Percentiles rank a stretch among this genome's conserved stretches.
Conservation (phyloP, 2,329 filamentous ascomycete species). For the Aspergillus aculeatus region DNA sequence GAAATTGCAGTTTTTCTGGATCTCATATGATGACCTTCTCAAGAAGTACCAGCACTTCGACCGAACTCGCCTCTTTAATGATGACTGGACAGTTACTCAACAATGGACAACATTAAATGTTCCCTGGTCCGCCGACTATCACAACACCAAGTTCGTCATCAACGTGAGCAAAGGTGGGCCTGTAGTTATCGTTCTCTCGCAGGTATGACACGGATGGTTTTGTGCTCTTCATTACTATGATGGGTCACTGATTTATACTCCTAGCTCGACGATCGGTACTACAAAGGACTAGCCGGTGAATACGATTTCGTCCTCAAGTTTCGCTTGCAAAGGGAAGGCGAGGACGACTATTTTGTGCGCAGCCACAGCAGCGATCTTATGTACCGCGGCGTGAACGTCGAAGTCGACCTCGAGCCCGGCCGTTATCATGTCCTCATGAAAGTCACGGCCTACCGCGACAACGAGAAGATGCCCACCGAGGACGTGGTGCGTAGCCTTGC, state of each 20-base stretch:
- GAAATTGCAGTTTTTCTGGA: constrained; percentile 53
- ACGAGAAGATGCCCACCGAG: constrained; percentile 57
- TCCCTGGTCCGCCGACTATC: constrained; percentile 61
- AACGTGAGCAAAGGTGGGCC: constrained; percentile 53
- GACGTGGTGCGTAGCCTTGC: constrained; percentile 67
- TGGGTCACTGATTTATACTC: constrained; percentile 14
- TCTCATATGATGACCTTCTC: constrained; percentile 58
- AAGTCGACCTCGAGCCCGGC: constrained; percentile 71
- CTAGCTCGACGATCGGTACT: constrained; percentile 61
- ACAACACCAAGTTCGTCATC: constrained; percentile 60
- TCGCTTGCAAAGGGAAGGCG: constrained; percentile 58
- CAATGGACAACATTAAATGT: constrained; percentile 62
- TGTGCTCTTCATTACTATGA: too few relatives aligned
- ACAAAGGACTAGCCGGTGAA: constrained; percentile 56
- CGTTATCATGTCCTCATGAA: constrained; percentile 75
- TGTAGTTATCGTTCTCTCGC: constrained; percentile 59
- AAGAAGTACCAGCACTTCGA: constrained; percentile 61
- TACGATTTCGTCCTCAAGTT: constrained; percentile 60
- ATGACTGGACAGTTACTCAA: constrained; percentile 60
- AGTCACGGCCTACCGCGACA: constrained; percentile 63
- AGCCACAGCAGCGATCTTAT: constrained; percentile 60
- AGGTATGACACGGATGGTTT: constrained; percentile 32
- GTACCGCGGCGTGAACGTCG: constrained; percentile 72
- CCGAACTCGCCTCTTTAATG: constrained; percentile 59
- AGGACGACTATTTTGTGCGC: constrained; percentile 59